Evolutionary conservation across 176 grass and related monocot genomes (phyloP).

Genomic region (Zoysia pacifica): DNA sequence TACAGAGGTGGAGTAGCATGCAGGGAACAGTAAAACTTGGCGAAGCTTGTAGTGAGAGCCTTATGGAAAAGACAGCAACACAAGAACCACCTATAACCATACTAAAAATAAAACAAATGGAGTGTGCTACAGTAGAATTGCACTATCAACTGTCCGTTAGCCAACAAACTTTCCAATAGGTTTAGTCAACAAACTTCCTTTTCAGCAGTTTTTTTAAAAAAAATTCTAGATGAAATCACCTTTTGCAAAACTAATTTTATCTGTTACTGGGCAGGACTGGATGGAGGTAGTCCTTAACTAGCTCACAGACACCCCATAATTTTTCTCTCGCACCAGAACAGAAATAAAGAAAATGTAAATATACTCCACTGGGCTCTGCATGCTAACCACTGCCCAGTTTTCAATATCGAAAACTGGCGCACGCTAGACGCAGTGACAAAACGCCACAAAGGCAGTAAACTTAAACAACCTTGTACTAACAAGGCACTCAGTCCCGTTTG

Average conservation of each 20-base stretch:
- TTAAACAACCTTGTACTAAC: conserved; percentile 3
- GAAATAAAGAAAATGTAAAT: background rate
- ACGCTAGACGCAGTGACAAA: no score
- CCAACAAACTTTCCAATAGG: background rate
- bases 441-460: background rate
- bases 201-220: background rate
- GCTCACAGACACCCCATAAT: background rate
- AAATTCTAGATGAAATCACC: background rate
- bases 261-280: background rate
- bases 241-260: background rate
- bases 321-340: background rate
- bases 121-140: background rate
- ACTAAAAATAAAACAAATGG: background rate
- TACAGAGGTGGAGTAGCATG: no score
- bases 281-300: background rate
- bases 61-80: no score
- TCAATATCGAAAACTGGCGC: background rate
- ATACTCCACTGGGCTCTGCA: background rate
- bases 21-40: no score
- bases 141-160: background rate
- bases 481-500: background rate
- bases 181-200: background rate
- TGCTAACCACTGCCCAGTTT: conserved; percentile 9
- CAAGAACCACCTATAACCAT: no score
- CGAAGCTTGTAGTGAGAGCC: no score